Percentiles rank a stretch among this genome's conserved stretches.
Evolutionary conservation across 2,329 filamentous ascomycete species (phyloP).

Genomic region (Talaromyces amestolkiae): DNA sequence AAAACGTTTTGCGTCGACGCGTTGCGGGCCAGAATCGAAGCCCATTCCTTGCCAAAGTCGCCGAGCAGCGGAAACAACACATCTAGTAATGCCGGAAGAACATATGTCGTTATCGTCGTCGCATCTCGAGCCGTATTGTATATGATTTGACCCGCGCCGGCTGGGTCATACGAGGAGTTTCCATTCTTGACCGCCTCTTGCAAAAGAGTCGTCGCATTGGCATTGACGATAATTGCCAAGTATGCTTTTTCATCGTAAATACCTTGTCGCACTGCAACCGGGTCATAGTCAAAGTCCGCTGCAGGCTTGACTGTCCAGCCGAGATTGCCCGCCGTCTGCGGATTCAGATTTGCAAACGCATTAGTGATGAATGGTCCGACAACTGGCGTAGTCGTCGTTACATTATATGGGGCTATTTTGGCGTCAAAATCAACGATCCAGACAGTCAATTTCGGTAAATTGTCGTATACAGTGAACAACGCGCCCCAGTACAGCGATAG

Average conservation of each 20-base stretch:
- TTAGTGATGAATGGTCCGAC: constrained; percentile 57
- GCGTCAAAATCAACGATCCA: constrained; percentile 65
- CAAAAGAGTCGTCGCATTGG: constrained; percentile 60
- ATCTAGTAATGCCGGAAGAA: constrained; percentile 51
- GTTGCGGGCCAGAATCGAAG: constrained; percentile 38
- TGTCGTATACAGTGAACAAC: constrained; percentile 52
- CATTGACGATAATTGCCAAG: constrained; percentile 61
- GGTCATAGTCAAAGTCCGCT: constrained; percentile 56
- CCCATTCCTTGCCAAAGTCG: constrained; percentile 49
- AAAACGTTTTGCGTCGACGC: constrained; percentile 33
- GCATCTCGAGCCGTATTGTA: constrained; percentile 58
- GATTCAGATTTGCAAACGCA: constrained; percentile 45
- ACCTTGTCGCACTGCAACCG: constrained; percentile 55
- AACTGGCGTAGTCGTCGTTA: constrained; percentile 39
- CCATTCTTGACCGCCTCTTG: constrained; percentile 54
- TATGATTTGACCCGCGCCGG: constrained; percentile 57
- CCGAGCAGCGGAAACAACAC: constrained; percentile 50
- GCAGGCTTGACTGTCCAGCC: constrained; percentile 53
- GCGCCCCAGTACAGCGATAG: constrained; percentile 63
- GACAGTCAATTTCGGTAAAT: constrained; percentile 50
- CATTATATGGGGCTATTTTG: constrained; percentile 51
- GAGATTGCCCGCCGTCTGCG: constrained; percentile 42
- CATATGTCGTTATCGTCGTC: constrained; percentile 53
- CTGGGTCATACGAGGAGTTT: constrained; percentile 60
- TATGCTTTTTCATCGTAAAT: constrained; percentile 60